These are phyloP conservation scores for Vaccinium vitisidaea DNA, from an alignment of 148 eudicot genomes.

Conservation along the genomic window DNA sequence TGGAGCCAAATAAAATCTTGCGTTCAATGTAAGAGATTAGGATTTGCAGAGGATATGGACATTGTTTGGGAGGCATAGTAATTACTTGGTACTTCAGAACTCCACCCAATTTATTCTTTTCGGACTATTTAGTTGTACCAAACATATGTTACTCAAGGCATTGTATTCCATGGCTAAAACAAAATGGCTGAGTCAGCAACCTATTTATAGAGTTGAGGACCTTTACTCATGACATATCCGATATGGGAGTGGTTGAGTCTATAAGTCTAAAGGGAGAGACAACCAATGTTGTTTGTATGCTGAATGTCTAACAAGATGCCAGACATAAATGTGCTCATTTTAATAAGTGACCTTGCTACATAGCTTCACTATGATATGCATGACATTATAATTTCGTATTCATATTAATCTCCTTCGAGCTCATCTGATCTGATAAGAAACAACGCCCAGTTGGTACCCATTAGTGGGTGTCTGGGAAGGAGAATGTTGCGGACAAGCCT, in stretches of 20 bases:
- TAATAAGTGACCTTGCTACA: neutral
- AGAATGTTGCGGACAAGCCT: no score
- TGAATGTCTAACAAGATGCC: no score
- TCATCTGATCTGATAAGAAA: neutral
- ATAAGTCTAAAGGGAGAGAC: neutral
- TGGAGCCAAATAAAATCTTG: neutral
- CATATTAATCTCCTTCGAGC: neutral
- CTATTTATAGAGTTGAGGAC: conserved; percentile 4
- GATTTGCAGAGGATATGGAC: neutral
- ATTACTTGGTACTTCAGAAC: neutral
- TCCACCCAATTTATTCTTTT: neutral
- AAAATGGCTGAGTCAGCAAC: neutral
- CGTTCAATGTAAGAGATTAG: neutral
- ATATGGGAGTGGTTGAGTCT: neutral
- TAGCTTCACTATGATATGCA: neutral
- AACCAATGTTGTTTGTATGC: neutral
- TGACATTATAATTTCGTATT: neutral
- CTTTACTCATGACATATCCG: neutral
- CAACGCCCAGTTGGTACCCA: no score
- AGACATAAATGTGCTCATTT: no score
- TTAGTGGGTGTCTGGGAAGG: no score
- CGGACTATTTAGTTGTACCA: neutral
- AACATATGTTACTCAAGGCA: neutral
- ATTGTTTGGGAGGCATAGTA: neutral
- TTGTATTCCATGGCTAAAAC: neutral